Evolutionary conservation across 805 yeast genomes (phyloP).

Genomic region (Metschnikowia bowlesiae): DNA sequence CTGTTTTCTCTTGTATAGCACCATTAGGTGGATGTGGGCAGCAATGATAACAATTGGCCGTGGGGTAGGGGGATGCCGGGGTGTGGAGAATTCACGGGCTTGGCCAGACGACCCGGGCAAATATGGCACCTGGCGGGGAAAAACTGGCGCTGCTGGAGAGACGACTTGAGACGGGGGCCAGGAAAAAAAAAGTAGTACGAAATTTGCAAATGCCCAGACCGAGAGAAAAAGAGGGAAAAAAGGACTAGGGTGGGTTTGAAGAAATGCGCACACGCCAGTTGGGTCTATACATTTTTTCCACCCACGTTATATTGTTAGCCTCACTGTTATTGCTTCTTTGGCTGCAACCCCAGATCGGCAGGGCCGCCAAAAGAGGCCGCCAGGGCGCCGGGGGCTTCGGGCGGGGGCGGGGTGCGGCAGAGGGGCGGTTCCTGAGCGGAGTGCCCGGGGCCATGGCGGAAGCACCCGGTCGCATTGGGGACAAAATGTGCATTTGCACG

Average conservation of each 20-base stretch:
- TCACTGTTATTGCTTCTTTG: constrained; percentile 6
- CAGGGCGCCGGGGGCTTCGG: no score
- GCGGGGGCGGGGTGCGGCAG: no score
- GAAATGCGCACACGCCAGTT: constrained; percentile 6
- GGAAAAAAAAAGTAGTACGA: constrained; percentile 1
- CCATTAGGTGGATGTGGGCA: constrained; percentile 44
- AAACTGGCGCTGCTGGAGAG: background rate
- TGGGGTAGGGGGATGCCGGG: background rate
- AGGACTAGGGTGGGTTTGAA: background rate
- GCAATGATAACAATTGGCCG: background rate
- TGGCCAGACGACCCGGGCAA: background rate
- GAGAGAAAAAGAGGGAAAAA: constrained; percentile 2
- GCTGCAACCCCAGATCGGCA: constrained; percentile 10
- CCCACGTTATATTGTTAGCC: constrained; percentile 1
- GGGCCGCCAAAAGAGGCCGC: background rate
- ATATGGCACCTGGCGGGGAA: background rate
- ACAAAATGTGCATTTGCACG: background rate
- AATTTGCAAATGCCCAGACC: background rate
- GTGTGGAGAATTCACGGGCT: background rate
- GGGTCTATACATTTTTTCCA: constrained; percentile 4
- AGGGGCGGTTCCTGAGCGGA: no score
- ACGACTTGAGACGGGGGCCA: background rate
- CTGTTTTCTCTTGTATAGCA: constrained; percentile 68
- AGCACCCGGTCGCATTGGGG: background rate
- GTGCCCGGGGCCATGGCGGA: background rate